Evolutionary conservation across 2,329 filamentous ascomycete species (phyloP), one percentile per base, ranked within the genome.

Genomic region (Fusarium verticillioides): DNA sequence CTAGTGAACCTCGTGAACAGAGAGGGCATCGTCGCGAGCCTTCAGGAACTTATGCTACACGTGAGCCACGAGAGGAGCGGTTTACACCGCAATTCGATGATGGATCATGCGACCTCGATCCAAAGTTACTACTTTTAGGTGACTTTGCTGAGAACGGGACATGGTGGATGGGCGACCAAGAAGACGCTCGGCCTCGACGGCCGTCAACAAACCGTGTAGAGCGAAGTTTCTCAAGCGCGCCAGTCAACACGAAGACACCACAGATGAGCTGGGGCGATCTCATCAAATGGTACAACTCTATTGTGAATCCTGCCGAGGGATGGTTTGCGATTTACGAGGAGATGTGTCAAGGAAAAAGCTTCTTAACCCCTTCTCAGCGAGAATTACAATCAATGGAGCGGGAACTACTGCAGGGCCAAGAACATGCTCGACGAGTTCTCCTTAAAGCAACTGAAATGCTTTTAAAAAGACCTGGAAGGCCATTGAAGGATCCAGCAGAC

Each of bases 81-180:
- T 71, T 74, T 10, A 63, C 62, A 15, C 52, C 57, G 6, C 74
- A 75, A 10, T 37, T 58, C 26, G 75, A 79, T 12, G 72, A 75
- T 28, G 43, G 66, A 37, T 60, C 75, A 23, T 77, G 75, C 60
- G 91, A 93, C 56, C 82, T 95, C 26, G 94, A 96, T 79, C 89
- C 92, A 2, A 96, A 95, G 78, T 88, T 93, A 9, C 83, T 96
- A 26, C 84, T 95, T 11, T 81, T 95, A 5, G 93, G 93, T 5
- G 90, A 95, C 76, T 87, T 95, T 73, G 92, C 91, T 2, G 94
- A 96, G 79, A 96, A 96, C 78, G 93, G 93, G 5, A 89, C 88
- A 12, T 96, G 93, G 94, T 96, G 93, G 93, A 91, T 92, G 52
- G 93, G 92, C 4, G 87, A 87, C 54, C 85, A 88, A 77, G 80